Conservation (phyloP, 2,329 filamentous ascomycete species). For the Claviceps sp. region DNA sequence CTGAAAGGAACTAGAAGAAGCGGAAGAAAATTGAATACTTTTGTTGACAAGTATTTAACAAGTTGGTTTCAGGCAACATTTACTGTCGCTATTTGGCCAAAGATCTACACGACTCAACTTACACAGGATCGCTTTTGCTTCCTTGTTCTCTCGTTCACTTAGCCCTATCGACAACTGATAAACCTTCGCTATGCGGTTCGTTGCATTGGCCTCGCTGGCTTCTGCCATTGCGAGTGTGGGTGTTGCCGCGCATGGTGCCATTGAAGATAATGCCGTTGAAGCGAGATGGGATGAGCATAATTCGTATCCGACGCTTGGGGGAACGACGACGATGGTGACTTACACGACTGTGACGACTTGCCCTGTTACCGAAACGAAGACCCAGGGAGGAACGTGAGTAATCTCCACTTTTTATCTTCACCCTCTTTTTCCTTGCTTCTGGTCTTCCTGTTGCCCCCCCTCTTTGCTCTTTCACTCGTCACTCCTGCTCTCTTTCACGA, state of each 20-base stretch:
- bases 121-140: background rate
- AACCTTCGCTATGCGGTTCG: background rate
- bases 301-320: background rate
- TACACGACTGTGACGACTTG: slow-evolving; percentile 32
- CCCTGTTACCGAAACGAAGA: slow-evolving; percentile 30
- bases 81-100: too few species aligned
- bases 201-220: slow-evolving; percentile 5
- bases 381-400: slow-evolving; percentile 26
- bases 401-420: background rate
- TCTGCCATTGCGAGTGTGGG: slow-evolving; percentile 3
- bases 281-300: background rate
- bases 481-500: too few species aligned
- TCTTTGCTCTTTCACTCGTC: background rate
- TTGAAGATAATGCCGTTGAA: slow-evolving; percentile 1
- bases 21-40: too few species aligned
- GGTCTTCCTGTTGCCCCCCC: background rate
- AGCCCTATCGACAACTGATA: too few species aligned
- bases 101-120: too few species aligned
- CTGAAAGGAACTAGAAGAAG: background rate
- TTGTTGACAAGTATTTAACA: too few species aligned
- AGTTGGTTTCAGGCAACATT: too few species aligned
- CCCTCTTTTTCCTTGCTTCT: background rate
- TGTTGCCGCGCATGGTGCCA: background rate
- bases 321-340: slow-evolving; percentile 15
- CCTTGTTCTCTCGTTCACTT: background rate